A percentile compares a stretch with the other conserved stretches of the same genome.
These are phyloP conservation scores for Cucurbita pepo DNA, from an alignment of 306 rosid genomes.

Conservation along the genomic window DNA sequence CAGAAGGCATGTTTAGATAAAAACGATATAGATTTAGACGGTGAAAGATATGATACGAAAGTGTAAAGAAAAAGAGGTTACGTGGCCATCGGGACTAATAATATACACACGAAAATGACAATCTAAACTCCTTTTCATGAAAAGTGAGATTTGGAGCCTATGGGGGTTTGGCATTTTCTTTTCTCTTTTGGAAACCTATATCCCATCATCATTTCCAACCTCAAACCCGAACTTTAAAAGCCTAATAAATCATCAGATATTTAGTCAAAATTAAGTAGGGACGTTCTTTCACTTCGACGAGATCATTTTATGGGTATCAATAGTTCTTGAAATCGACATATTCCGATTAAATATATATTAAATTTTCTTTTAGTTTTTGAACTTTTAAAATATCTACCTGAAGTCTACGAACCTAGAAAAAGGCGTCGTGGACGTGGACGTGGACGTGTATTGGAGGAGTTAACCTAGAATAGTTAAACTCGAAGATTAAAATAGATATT, in stretches of 20 bases:
- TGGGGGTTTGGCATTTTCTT: not conserved
- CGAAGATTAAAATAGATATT: not conserved
- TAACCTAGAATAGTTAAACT: no score
- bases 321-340: not conserved
- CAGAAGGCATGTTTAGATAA: not conserved
- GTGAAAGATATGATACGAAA: not conserved
- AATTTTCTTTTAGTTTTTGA: no score
- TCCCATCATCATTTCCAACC: not conserved
- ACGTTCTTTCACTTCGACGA: not conserved
- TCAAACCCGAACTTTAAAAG: not conserved
- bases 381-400: no score
- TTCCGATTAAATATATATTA: no score
- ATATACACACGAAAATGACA: not conserved
- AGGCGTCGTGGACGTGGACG: no score
- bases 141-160: constrained; percentile 3
- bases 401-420: no score
- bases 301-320: not conserved
- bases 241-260: not conserved
- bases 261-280: not conserved
- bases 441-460: no score
- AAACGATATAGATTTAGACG: not conserved
- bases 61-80: not conserved
- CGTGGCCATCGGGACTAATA: not conserved
- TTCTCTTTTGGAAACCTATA: not conserved
- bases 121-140: not conserved